Evolutionary conservation across 257 asterid genomes (phyloP).

Genomic region (Penstemon eatonii): DNA sequence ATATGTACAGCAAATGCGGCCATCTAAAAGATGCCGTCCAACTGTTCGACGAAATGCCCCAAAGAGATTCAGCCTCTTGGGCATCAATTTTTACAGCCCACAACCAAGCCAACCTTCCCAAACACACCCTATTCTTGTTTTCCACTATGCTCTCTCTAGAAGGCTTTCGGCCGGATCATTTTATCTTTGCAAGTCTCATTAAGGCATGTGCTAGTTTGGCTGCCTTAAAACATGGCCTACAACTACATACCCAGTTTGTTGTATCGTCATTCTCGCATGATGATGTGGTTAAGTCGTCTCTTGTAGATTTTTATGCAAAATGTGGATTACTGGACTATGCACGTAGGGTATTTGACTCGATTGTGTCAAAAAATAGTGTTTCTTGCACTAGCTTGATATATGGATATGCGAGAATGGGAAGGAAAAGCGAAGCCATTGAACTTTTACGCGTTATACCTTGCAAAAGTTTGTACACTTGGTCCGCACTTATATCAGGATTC

Average conservation of each 20-base stretch:
- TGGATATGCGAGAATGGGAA: constrained; percentile 69
- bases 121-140: constrained; percentile 41
- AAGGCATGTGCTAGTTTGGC: constrained; percentile 64
- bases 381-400: constrained; percentile 70
- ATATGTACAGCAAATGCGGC: constrained; percentile 61
- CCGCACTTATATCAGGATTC: constrained; percentile 70
- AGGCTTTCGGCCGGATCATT: constrained; percentile 61
- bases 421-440: constrained; percentile 54
- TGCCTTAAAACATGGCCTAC: constrained; percentile 51
- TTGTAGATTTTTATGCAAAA: constrained; percentile 78
- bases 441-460: constrained; percentile 40
- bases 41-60: constrained; percentile 75
- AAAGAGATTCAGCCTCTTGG: constrained; percentile 77
- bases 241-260: constrained; percentile 65
- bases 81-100: constrained; percentile 69
- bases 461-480: constrained; percentile 54
- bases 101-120: constrained; percentile 53
- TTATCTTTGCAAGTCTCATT: constrained; percentile 54
- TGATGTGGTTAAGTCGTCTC: constrained; percentile 73
- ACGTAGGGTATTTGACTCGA: constrained; percentile 49
- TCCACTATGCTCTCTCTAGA: constrained; percentile 34
- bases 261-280: constrained; percentile 48
- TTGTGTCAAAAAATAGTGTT: constrained; percentile 48
- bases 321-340: constrained; percentile 62
- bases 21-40: constrained; percentile 45